Conservation (phyloP, 179 eudicot species). For the Amaranthus tricolor region DNA sequence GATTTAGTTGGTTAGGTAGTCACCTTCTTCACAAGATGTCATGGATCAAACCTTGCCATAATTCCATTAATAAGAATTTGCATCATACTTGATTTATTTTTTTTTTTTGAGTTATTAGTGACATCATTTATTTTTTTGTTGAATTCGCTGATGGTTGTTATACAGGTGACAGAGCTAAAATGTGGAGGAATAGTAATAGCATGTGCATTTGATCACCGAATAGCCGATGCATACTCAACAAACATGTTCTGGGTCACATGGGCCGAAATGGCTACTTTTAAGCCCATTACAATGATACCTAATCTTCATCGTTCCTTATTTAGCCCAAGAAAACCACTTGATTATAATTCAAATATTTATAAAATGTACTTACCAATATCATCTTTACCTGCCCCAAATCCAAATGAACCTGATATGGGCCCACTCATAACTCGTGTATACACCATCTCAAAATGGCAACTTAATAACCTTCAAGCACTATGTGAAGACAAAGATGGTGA, state of each 20-base stretch:
- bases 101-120: not conserved
- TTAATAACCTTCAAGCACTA: slow-evolving; percentile 33
- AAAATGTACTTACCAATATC: slow-evolving; percentile 39
- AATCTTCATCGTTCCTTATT: slow-evolving; percentile 45
- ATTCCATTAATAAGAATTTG: no score
- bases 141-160: not conserved
- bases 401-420: slow-evolving; percentile 6
- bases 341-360: slow-evolving; percentile 26
- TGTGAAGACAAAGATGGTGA: not conserved
- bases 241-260: slow-evolving; percentile 53
- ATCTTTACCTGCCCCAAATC: slow-evolving; percentile 8
- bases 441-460: slow-evolving; percentile 29
- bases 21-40: no score
- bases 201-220: slow-evolving; percentile 52
- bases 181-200: slow-evolving; percentile 46
- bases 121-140: not conserved
- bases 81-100: not conserved
- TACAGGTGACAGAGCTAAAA: slow-evolving; percentile 39
- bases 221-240: slow-evolving; percentile 49
- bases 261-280: slow-evolving; percentile 43
- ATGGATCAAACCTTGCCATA: no score
- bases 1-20: no score
- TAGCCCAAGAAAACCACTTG: slow-evolving; percentile 41
- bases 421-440: slow-evolving; percentile 49
- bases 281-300: slow-evolving; percentile 33